Evolutionary conservation across 2,329 filamentous ascomycete species (phyloP), one percentile per base, ranked within the genome.

Genomic region (Claviceps fusiformis): DNA sequence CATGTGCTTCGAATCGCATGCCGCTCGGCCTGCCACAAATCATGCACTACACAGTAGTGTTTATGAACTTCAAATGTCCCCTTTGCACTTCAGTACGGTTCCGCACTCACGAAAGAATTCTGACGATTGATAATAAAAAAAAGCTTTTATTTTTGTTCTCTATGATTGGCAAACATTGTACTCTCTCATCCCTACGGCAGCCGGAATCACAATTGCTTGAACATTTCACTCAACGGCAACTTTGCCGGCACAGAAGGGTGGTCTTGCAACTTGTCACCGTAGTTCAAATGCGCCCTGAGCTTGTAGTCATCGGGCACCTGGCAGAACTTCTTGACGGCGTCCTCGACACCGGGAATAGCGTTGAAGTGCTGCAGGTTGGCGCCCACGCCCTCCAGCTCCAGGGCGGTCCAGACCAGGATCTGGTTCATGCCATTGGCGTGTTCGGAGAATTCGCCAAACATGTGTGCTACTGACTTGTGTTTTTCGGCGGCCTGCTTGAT

Each of bases 351-450:
- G n/a, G 89, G 89, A 24, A 65, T 60, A n/a, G 58, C 58, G 79
- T 89, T 93, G 77, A 95, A 95, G 75, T 95, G 90, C 78, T 95
- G 90, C 53, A 95, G 78, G 77, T 92, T 95, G 67, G 85, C 87
- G 60, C 89, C 89, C 55, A 95, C 80, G 35, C 90, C 89, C 68
- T 93, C 89, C 57, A 84, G 77, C 73, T 91, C 87, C 55, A 95
- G 81, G 3, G 85, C 87, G 19, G 84, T 85, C 90, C 90, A 95
- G 61, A 89, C 68, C 61, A 82, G 75, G 72, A 81, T 87, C 75
- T 95, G 87, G 66, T 72, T 65, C 83, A 95, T 95, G 70, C 80
- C 91, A 67, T 79, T 80, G 59, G 84, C 82, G 73, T 95, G 89
- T 59, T 79, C 75, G 55, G 83, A 82, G 87, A 88, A 95, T 62